Evolutionary conservation across 768 basidiomycete species (phyloP).

Genomic region (Candolleomyces aberdarensis): DNA sequence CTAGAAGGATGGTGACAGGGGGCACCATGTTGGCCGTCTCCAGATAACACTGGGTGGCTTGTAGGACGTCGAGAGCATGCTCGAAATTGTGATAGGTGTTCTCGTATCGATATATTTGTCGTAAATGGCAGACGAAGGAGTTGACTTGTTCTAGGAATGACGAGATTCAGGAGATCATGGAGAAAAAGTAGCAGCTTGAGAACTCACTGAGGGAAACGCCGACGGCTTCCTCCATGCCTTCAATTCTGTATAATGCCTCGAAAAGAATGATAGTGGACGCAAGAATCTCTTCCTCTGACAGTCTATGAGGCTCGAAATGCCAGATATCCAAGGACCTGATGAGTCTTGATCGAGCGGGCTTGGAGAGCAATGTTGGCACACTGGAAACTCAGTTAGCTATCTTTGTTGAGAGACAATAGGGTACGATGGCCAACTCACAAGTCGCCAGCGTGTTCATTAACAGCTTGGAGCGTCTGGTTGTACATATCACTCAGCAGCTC

Average conservation of each 20-base stretch:
- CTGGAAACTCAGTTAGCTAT: constrained; percentile 20
- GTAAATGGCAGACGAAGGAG: constrained; percentile 81
- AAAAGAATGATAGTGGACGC: constrained; percentile 84
- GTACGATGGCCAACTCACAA: constrained; percentile 13
- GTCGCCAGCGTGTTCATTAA: constrained; percentile 52
- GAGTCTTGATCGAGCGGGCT: constrained; percentile 54
- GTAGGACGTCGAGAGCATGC: constrained; percentile 94
- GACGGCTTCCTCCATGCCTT: constrained; percentile 63
- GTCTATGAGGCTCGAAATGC: constrained; percentile 87
- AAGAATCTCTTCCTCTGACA: constrained; percentile 79
- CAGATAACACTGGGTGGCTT: constrained; percentile 87
- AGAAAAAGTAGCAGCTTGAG: constrained; percentile 16
- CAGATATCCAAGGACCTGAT: constrained; percentile 72
- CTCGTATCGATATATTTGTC: constrained; percentile 83
- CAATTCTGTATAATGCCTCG: constrained; percentile 76
- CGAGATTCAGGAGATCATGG: constrained; percentile 2
- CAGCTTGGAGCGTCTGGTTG: constrained; percentile 69
- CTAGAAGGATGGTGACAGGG: constrained; percentile 61
- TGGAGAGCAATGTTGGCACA: constrained; percentile 45
- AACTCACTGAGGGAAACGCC: constrained; percentile 58
- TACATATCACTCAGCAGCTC: constrained; percentile 86
- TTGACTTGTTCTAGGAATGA: constrained; percentile 61
- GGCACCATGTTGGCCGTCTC: constrained; percentile 79
- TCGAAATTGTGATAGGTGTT: constrained; percentile 99
- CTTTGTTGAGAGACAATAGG: not conserved